These are phyloP conservation scores for Penicillium crustosum DNA, from an alignment of 2,329 filamentous ascomycete species.

Conservation along the genomic window DNA sequence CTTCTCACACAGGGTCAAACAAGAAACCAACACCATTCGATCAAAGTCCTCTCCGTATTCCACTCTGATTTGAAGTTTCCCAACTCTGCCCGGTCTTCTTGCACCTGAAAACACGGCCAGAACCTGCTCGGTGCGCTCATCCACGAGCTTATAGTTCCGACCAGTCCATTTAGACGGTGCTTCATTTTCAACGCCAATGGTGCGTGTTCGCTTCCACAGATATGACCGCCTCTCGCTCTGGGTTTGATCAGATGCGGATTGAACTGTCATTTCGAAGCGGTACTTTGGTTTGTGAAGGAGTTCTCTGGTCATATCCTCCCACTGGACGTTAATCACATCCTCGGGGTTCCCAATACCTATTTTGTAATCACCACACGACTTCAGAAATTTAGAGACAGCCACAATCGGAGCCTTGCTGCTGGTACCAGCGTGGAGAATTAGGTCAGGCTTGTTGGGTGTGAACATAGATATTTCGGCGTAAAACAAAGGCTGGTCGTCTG, in stretches of 20 bases:
- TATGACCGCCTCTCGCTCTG: conserved; percentile 19
- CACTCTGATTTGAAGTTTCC: conserved; percentile 17
- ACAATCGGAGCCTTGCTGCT: conserved; percentile 17
- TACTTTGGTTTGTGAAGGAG: conserved; percentile 23
- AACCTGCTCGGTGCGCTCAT: conserved; percentile 16
- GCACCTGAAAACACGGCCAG: conserved; percentile 21
- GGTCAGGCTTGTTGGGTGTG: conserved; percentile 16
- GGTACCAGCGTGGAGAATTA: conserved; percentile 15
- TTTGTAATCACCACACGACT: conserved; percentile 26
- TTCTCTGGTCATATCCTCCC: conserved; percentile 29
- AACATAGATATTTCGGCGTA: conserved; percentile 16
- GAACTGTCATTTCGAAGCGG: conserved; percentile 25
- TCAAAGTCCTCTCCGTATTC: conserved; percentile 20
- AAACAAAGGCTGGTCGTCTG: conserved; percentile 10
- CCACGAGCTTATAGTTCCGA: conserved; percentile 31
- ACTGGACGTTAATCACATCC: conserved; percentile 18
- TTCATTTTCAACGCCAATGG: conserved; percentile 22
- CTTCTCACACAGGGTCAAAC: conserved; percentile 18
- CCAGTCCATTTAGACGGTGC: conserved; percentile 16
- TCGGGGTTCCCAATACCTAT: conserved; percentile 29
- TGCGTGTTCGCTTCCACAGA: conserved; percentile 32
- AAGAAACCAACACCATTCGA: conserved; percentile 20
- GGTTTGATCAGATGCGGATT: background rate
- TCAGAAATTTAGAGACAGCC: conserved; percentile 27
- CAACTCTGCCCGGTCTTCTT: conserved; percentile 12